phyloP scores from a whole-genome alignment of 1,139 yeast genomes.

The Yamadazyma membranifaciens region DNA sequence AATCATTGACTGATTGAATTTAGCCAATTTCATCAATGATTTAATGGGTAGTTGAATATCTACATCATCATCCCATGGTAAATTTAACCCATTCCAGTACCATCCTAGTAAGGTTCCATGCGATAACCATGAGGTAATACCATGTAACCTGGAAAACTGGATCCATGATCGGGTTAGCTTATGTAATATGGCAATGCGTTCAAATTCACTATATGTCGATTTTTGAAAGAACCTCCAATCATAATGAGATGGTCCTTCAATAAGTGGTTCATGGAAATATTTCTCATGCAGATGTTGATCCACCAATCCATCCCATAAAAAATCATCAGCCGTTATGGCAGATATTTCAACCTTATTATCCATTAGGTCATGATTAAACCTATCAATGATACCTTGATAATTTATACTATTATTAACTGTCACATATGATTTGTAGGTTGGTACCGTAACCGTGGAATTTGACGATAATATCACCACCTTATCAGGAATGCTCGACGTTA shows the following conservation, averaged over 20 bases:
- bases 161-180: slow-evolving; percentile 55
- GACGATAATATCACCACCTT: neutral
- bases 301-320: too few relatives aligned
- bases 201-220: slow-evolving; percentile 25
- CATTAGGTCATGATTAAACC: too few relatives aligned
- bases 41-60: slow-evolving; percentile 54
- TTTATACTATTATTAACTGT: too few relatives aligned
- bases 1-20: slow-evolving; percentile 47
- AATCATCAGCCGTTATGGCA: too few relatives aligned
- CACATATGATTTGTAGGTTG: neutral
- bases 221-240: slow-evolving; percentile 24
- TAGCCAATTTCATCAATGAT: slow-evolving; percentile 39
- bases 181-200: slow-evolving; percentile 44
- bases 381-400: too few relatives aligned
- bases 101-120: slow-evolving; percentile 63
- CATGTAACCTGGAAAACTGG: slow-evolving; percentile 40
- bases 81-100: slow-evolving; percentile 56
- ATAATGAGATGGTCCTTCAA: slow-evolving; percentile 14
- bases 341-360: too few relatives aligned
- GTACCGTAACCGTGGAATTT: slow-evolving; percentile 1
- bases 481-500: slow-evolving; percentile 1
- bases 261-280: slow-evolving; percentile 9
- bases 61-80: slow-evolving; percentile 65
- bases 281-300: neutral
- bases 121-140: slow-evolving; percentile 54